Evolutionary conservation across 768 basidiomycete genomes (phyloP).

Genomic region (Leccinum incarnatum): DNA sequence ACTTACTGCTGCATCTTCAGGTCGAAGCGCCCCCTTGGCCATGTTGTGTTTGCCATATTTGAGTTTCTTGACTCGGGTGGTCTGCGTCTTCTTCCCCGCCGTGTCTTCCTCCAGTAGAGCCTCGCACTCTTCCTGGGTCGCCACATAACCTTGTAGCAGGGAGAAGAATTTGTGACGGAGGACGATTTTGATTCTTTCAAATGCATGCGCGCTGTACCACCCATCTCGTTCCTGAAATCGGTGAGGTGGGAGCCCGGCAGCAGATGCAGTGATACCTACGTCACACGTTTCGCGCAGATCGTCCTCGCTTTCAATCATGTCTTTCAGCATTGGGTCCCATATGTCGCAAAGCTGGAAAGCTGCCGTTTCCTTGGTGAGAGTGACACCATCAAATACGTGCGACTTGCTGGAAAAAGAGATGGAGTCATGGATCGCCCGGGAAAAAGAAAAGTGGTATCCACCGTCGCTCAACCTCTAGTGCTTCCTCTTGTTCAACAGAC

Average conservation of each 20-base stretch:
- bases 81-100: slow-evolving; percentile 31
- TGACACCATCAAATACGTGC: slow-evolving; percentile 87
- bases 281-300: slow-evolving; percentile 70
- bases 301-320: slow-evolving; percentile 73
- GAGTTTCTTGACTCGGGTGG: slow-evolving; percentile 48
- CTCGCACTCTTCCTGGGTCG: slow-evolving; percentile 71
- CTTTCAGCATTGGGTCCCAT: slow-evolving; percentile 75
- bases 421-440: background rate
- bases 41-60: slow-evolving; percentile 79
- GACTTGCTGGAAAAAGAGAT: slow-evolving; percentile 46
- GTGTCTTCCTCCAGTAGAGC: slow-evolving; percentile 49
- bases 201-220: slow-evolving; percentile 76
- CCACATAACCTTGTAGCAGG: slow-evolving; percentile 65
- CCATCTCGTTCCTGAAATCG: slow-evolving; percentile 71
- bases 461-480: slow-evolving; percentile 32
- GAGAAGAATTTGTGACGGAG: slow-evolving; percentile 85
- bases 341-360: slow-evolving; percentile 96
- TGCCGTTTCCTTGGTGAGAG: slow-evolving; percentile 78
- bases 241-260: background rate
- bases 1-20: slow-evolving; percentile 80
- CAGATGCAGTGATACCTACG: slow-evolving; percentile 45
- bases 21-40: slow-evolving; percentile 81
- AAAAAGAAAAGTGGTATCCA: slow-evolving; percentile 9
- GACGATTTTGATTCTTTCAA: slow-evolving; percentile 82
- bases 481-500: slow-evolving; percentile 34